phyloP scores from a whole-genome alignment of 176 grass and related monocot genomes.

The Dactylis glomerata region DNA sequence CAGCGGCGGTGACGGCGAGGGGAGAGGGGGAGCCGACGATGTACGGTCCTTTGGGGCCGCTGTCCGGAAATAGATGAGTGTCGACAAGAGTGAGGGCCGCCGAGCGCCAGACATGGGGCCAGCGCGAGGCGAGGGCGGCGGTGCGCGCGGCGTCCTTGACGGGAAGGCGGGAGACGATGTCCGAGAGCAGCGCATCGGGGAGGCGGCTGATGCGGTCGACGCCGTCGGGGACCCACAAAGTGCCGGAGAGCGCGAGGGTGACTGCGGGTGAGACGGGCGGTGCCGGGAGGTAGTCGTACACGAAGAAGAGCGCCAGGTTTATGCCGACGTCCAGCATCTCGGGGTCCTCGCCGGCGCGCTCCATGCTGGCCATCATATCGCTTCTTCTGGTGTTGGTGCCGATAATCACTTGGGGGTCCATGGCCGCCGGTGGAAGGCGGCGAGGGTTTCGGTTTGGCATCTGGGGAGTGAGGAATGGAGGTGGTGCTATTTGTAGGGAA shows the following conservation, averaged over 20 bases:
- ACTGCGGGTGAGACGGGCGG: not conserved
- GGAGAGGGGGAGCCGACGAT: not conserved
- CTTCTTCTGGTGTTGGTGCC: not conserved
- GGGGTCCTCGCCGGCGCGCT: not conserved
- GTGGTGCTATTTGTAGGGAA: not conserved
- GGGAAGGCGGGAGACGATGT: not conserved
- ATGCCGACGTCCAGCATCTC: not conserved
- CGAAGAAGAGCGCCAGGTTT: not conserved
- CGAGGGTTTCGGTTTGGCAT: not conserved
- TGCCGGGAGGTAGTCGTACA: not conserved
- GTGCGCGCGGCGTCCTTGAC: not conserved
- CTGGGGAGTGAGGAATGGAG: not conserved
- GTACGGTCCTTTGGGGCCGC: not conserved
- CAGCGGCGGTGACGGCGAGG: not conserved
- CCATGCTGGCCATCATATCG: not conserved
- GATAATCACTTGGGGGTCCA: not conserved
- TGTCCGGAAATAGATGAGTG: not conserved
- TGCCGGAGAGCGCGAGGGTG: not conserved
- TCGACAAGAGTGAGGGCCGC: not conserved
- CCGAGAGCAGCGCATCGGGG: not conserved
- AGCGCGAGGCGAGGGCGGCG: not conserved
- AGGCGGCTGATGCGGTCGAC: not conserved
- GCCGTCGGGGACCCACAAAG: not conserved
- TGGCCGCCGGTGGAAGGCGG: not conserved
- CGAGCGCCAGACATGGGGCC: not conserved